Conservation (phyloP, 1,284 basidiomycete genomes). For the Boletus sp. region DNA sequence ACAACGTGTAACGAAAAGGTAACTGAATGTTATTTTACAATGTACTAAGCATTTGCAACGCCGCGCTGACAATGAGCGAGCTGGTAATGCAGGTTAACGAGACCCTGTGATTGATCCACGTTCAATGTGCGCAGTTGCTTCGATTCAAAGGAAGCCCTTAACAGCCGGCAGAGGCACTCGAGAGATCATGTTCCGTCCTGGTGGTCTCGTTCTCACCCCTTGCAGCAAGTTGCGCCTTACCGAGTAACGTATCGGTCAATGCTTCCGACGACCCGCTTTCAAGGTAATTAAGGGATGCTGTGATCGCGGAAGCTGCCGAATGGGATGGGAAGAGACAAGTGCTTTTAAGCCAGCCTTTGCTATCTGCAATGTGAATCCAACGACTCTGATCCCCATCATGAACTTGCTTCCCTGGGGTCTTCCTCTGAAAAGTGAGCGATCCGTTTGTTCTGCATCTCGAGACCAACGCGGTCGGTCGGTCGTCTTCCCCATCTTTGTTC, state of each 20-base stretch:
- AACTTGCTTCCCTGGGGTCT: slow-evolving; percentile 16
- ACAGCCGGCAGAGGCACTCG: background rate
- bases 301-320: slow-evolving; percentile 11
- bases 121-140: background rate
- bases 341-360: slow-evolving; percentile 11
- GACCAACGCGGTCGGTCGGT: background rate
- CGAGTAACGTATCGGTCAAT: background rate
- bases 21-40: background rate
- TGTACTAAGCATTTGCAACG: background rate
- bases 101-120: background rate
- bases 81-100: background rate
- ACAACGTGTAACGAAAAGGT: too few relatives aligned
- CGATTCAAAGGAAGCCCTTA: background rate
- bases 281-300: slow-evolving; percentile 2
- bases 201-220: background rate
- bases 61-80: background rate
- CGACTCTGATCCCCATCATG: background rate
- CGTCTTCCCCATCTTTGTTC: background rate
- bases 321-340: background rate
- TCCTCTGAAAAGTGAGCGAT: slow-evolving; percentile 24
- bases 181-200: background rate
- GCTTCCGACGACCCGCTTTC: background rate
- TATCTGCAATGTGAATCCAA: background rate
- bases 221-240: background rate
- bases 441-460: background rate